phyloP scores from a whole-genome alignment of 2,329 filamentous ascomycete species.

The Colletotrichum sp. region DNA sequence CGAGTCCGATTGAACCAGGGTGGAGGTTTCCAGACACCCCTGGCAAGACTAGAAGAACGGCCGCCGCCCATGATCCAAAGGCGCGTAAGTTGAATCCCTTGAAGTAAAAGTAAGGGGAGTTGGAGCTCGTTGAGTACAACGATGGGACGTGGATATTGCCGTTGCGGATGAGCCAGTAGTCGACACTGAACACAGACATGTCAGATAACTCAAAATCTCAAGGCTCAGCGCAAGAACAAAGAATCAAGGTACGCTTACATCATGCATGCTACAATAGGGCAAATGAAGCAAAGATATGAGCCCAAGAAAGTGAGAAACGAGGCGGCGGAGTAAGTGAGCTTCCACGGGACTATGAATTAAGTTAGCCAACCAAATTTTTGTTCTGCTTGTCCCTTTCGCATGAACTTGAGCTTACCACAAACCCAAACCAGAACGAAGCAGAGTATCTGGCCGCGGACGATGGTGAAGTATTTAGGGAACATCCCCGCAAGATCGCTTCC shows the following conservation, averaged over 20 bases:
- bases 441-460: not conserved
- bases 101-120: not conserved
- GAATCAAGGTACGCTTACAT: not conserved
- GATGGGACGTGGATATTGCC: not conserved
- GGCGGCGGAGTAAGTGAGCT: not conserved
- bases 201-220: not conserved
- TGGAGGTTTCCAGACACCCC: not conserved
- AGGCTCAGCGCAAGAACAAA: not conserved
- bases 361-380: not conserved
- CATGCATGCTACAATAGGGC: not conserved
- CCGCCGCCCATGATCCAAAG: not conserved
- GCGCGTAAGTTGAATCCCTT: not conserved
- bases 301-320: not conserved
- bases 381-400: not conserved
- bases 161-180: not conserved
- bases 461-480: not conserved
- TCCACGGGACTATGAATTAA: not conserved
- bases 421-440: not conserved
- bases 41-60: not conserved
- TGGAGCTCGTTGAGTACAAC: not conserved
- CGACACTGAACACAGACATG: not conserved
- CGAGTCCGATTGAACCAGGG: not conserved
- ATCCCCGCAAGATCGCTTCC: not conserved
- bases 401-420: not conserved
- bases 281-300: not conserved